Conservation (phyloP, 1,284 basidiomycete genomes). For the Filobasidium uniguttulatum region DNA sequence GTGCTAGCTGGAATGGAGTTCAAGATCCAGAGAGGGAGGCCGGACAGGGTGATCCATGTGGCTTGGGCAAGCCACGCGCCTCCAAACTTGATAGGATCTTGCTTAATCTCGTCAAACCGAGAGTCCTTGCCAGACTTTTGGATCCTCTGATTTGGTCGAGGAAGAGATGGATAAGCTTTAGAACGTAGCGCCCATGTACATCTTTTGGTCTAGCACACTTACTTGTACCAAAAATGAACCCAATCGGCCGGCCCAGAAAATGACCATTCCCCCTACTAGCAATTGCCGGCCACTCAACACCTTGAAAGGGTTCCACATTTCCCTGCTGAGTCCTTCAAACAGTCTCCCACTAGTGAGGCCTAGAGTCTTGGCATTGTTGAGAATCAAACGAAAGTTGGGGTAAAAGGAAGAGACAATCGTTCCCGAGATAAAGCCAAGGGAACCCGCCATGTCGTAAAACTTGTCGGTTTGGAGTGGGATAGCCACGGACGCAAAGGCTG, state of each 20-base stretch:
- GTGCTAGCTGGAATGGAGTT: slow-evolving; percentile 48
- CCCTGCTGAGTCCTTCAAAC: slow-evolving; percentile 14
- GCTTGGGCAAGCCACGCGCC: slow-evolving; percentile 61
- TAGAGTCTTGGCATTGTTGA: background rate
- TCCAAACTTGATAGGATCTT: slow-evolving; percentile 47
- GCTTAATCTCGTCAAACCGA: slow-evolving; percentile 56
- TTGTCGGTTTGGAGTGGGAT: slow-evolving; percentile 27
- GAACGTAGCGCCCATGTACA: no score
- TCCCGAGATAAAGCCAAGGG: slow-evolving; percentile 39
- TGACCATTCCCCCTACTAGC: slow-evolving; percentile 44
- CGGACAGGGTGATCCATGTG: slow-evolving; percentile 55
- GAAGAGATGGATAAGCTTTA: no score
- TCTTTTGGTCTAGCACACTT: slow-evolving; percentile 17
- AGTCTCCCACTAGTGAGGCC: background rate
- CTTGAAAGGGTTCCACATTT: slow-evolving; percentile 28
- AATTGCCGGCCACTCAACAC: slow-evolving; percentile 50
- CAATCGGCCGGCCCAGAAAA: slow-evolving; percentile 51
- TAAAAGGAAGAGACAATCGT: slow-evolving; percentile 32
- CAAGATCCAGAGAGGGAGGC: slow-evolving; percentile 53
- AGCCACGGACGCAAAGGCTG: slow-evolving; percentile 24
- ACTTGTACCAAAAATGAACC: slow-evolving; percentile 51
- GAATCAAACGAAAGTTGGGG: slow-evolving; percentile 31
- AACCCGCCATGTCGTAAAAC: slow-evolving; percentile 39
- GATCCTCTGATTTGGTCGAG: no score
- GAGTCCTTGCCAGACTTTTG: slow-evolving; percentile 47